phyloP scores from a whole-genome alignment of 2,329 filamentous ascomycete genomes.

The Xylariomycetidae sp. region DNA sequence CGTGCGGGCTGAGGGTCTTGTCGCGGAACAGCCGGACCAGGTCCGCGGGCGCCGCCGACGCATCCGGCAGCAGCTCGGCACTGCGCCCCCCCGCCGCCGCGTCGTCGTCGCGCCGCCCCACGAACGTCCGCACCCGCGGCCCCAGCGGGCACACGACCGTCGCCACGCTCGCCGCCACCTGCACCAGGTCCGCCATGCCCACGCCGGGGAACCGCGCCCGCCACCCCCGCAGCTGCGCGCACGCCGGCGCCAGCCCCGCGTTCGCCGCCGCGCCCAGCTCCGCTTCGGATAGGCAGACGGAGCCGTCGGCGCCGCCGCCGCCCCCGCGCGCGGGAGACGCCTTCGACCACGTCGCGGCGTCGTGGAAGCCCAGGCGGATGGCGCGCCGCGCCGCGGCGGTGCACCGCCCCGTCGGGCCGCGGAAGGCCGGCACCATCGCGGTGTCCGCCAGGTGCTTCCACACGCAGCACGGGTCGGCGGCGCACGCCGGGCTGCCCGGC shows the following conservation, averaged over 20 bases:
- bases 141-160: constrained; percentile 39
- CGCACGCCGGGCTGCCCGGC: constrained; percentile 23
- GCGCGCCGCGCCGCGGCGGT: constrained; percentile 37
- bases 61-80: constrained; percentile 36
- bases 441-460: constrained; percentile 37
- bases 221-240: constrained; percentile 31
- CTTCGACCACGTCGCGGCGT: constrained; percentile 39
- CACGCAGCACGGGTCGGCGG: constrained; percentile 36
- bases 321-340: constrained; percentile 18
- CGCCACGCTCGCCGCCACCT: constrained; percentile 45
- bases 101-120: constrained; percentile 45
- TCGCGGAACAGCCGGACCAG: constrained; percentile 43
- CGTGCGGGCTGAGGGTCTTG: constrained; percentile 46
- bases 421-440: constrained; percentile 32
- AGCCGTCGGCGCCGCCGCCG: constrained; percentile 42
- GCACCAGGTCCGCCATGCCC: constrained; percentile 48
- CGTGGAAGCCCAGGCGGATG: constrained; percentile 43
- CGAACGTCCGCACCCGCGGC: constrained; percentile 43
- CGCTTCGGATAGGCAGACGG: constrained; percentile 35
- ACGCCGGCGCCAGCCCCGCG: constrained; percentile 40
- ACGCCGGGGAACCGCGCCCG: constrained; percentile 34
- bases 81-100: constrained; percentile 32
- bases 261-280: constrained; percentile 37
- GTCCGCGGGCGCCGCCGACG: constrained; percentile 37
- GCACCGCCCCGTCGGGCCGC: constrained; percentile 32